Evolutionary conservation across 129 eudicot genomes (phyloP).

Genomic region (Chrysanthemum lavandulifolium): DNA sequence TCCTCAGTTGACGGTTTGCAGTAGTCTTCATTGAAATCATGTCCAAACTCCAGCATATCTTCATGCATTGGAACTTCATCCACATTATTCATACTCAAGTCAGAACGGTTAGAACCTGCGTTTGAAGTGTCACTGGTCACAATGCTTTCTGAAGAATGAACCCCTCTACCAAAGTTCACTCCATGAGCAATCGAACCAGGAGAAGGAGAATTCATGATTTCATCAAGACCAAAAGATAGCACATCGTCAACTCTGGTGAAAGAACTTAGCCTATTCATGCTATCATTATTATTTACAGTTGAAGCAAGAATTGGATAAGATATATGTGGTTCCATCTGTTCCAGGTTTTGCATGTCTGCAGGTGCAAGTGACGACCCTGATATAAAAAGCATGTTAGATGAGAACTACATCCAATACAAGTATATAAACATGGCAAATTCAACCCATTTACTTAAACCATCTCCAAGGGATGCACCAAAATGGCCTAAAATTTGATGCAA

Average conservation of each 20-base stretch:
- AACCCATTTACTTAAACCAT: background rate
- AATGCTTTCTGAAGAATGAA: constrained; percentile 47
- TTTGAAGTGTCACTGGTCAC: constrained; percentile 56
- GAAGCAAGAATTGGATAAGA: constrained; percentile 36
- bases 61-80: constrained; percentile 54
- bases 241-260: constrained; percentile 12
- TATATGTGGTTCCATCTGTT: constrained; percentile 18
- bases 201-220: constrained; percentile 44
- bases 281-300: constrained; percentile 31
- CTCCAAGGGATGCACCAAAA: no score
- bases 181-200: constrained; percentile 34
- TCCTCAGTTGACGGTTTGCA: constrained; percentile 45
- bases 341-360: constrained; percentile 13
- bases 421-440: background rate
- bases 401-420: background rate
- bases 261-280: constrained; percentile 30
- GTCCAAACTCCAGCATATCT: constrained; percentile 56
- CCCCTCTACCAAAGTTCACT: constrained; percentile 31
- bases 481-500: no score
- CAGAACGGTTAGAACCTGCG: constrained; percentile 61
- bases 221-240: constrained; percentile 37
- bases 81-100: constrained; percentile 56
- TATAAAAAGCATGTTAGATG: constrained; percentile 1
- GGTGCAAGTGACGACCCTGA: constrained; percentile 35
- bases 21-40: constrained; percentile 51